Percentiles rank a stretch among this genome's conserved stretches.
Conservation (phyloP, 1,284 basidiomycete species). For the Ustanciosporium gigantosporum region DNA sequence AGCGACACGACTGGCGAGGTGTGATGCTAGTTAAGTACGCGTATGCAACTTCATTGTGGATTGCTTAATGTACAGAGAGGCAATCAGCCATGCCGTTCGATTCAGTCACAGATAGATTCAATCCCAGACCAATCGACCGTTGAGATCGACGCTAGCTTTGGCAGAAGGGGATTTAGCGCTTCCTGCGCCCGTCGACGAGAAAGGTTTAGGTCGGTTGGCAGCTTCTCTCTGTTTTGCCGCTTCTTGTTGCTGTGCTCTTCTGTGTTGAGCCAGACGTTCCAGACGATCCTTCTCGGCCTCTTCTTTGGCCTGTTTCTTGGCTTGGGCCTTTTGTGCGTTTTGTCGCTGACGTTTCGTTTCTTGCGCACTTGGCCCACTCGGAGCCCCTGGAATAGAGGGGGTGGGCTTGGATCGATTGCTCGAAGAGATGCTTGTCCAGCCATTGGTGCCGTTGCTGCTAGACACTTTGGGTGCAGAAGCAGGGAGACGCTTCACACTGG, state of each 20-base stretch:
- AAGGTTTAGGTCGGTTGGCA: conserved; percentile 12
- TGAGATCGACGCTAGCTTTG: conserved; percentile 36
- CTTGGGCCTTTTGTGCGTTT: conserved; percentile 47
- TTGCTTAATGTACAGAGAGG: no score
- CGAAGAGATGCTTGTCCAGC: conserved; percentile 11
- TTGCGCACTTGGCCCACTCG: no score
- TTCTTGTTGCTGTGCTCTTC: conserved; percentile 31
- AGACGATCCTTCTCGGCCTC: conserved; percentile 42
- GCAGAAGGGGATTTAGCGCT: conserved; percentile 8
- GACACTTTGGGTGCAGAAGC: neutral
- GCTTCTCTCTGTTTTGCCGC: conserved; percentile 14
- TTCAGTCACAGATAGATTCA: conserved; percentile 1
- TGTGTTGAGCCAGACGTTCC: conserved; percentile 41
- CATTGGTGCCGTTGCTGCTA: no score
- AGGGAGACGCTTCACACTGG: conserved; percentile 10
- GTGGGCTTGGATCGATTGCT: conserved; percentile 1
- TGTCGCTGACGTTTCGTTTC: conserved; percentile 51
- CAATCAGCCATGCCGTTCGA: no score
- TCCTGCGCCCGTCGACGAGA: conserved; percentile 1
- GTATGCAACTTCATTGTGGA: no score
- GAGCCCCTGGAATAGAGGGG: neutral
- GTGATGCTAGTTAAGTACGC: no score
- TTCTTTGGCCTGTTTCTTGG: conserved; percentile 46
- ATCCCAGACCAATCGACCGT: conserved; percentile 42
- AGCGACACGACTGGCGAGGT: no score